Base-by-base conservation (phyloP, 768 basidiomycete species). In the Leccinum obscurum region DNA sequence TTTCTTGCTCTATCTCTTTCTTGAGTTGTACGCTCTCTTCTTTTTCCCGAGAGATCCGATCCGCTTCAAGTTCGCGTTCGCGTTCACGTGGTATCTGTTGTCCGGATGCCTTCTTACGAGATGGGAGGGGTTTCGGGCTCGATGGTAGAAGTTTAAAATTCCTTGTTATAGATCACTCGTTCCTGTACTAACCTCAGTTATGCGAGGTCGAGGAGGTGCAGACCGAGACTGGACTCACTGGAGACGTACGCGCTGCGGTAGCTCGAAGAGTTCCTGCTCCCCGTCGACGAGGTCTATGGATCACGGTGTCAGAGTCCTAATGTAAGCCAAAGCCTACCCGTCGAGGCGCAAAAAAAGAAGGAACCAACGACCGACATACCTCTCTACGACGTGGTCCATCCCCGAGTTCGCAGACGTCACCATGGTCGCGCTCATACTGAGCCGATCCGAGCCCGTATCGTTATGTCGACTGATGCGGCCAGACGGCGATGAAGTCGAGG, bases 261-360 rank as follows among this genome's bases (percentile, higher is more conserved):
- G 77, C 66, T 95, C 94, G 64, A 93, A 96, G 6, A 97, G 77
- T 70, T 97, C 95, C 68, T 92, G 88, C 63, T 94, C 91, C 17
- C 91, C 81, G 64, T 96, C 92, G 54, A 96, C 83, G n/a, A 94
- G 81, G 68, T 92, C 92, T 48, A 86, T 77, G 32, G 82, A 80
- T 46, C 89, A 81, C 59, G 13, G 26, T 26, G 26, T 26, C 26
- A 5, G 26, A 26, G 26, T 26, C 26, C 26, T 26, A 26, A 26
- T 26, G 26, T 26, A 26, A 26, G 26, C 26, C 26, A 26, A 26
- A 26, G 26, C 26, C 26, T 26, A 0, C 24, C 24, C 24, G 24
- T 24, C 24, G 24, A 24, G 24, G 24, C 24, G 24, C 24, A 24
- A 24, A 24, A 26, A 26, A 26, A 1, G 26, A 26, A 26, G 26